Conservation (phyloP, 805 yeast species). For the Sugiyamaella valdiviana region DNA sequence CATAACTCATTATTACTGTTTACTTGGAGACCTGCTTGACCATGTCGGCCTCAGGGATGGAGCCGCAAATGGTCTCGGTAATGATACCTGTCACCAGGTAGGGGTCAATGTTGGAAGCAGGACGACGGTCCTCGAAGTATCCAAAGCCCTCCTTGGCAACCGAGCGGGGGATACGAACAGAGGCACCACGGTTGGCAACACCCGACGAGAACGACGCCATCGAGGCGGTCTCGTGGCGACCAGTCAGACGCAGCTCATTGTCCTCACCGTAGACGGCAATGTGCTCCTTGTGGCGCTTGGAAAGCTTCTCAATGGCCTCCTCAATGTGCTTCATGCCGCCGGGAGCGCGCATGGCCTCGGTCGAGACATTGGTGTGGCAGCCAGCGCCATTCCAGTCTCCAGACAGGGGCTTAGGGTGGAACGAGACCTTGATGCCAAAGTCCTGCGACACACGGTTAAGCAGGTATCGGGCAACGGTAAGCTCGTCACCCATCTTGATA, state of each 20-base stretch:
- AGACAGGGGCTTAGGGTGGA: conserved; percentile 98
- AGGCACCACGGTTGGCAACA: conserved; percentile 99
- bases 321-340: conserved; percentile 97
- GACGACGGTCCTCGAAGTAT: conserved; percentile 99
- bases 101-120: conserved; percentile 99
- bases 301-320: conserved; percentile 84
- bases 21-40: conserved; percentile 49
- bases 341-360: conserved; percentile 80
- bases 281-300: conserved; percentile 96
- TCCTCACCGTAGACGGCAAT: conserved; percentile 92
- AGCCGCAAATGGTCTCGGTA: conserved; percentile 94
- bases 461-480: conserved; percentile 93
- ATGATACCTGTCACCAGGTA: conserved; percentile 97
- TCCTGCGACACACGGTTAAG: conserved; percentile 96
- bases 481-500: conserved; percentile 93
- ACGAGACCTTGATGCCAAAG: conserved; percentile 95
- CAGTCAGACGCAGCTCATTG: conserved; percentile 92
- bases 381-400: conserved; percentile 99
- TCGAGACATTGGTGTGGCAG: conserved; percentile 98
- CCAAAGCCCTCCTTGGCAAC: conserved; percentile 98
- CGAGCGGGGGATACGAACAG: conserved; percentile 97
- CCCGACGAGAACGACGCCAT: conserved; percentile 88
- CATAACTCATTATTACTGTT: neutral
- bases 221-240: conserved; percentile 97
- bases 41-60: conserved; percentile 93